Conservation (phyloP, 768 basidiomycete genomes). For the Pulveroboletus ravenelii region DNA sequence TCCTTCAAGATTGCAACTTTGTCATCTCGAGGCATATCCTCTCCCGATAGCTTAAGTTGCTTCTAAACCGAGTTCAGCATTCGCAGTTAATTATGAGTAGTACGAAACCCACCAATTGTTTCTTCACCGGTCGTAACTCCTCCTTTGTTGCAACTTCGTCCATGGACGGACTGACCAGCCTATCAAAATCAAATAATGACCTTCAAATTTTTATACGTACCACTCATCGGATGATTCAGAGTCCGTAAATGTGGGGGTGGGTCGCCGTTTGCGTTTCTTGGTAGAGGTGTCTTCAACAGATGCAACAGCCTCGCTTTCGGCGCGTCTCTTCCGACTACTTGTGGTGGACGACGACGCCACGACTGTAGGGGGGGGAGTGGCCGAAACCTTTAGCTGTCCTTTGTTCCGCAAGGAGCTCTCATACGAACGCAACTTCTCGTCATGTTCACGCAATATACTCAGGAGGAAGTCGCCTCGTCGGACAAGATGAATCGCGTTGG, state of each 20-base stretch:
- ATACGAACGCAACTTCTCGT: conserved; percentile 87
- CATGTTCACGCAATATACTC: conserved; percentile 76
- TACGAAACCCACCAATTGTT: conserved; percentile 67
- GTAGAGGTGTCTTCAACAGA: conserved; percentile 67
- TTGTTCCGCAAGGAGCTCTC: conserved; percentile 73
- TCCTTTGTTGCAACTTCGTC: conserved; percentile 92
- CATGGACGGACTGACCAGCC: conserved; percentile 75
- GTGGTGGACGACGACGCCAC: conserved; percentile 60
- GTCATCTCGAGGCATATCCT: conserved; percentile 90
- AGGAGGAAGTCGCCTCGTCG: conserved; percentile 94
- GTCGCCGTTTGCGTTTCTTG: conserved; percentile 82
- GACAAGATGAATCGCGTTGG: conserved; percentile 97
- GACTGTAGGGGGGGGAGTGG: conserved; percentile 70
- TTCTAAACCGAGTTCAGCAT: conserved; percentile 50
- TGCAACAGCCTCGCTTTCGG: conserved; percentile 81
- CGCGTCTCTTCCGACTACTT: conserved; percentile 65
- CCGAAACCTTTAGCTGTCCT: conserved; percentile 65
- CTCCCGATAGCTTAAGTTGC: conserved; percentile 90
- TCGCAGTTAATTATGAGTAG: neutral
- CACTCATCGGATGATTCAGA: conserved; percentile 91
- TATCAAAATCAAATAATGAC: conserved; percentile 3
- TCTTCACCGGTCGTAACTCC: conserved; percentile 93
- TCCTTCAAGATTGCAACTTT: conserved; percentile 96
- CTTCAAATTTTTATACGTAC: conserved; percentile 41
- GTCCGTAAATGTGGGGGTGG: conserved; percentile 96